These are phyloP conservation scores for Leccinum longicurvipes DNA, from an alignment of 768 basidiomycete species.

Conservation along the genomic window DNA sequence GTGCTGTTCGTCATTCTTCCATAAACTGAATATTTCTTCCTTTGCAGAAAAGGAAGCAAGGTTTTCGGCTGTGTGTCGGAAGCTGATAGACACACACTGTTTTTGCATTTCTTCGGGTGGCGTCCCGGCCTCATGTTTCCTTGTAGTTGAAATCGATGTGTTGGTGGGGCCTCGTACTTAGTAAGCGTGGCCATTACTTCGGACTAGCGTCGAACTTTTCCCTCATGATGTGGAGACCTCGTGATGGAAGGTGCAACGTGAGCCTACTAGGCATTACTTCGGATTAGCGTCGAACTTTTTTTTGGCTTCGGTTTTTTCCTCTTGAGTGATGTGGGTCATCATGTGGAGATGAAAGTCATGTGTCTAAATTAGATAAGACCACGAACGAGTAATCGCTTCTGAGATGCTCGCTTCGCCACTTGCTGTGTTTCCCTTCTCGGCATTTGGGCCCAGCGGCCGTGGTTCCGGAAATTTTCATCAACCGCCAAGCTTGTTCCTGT, in stretches of 20 bases:
- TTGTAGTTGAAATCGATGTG: slow-evolving; percentile 32
- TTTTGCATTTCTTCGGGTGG: slow-evolving; percentile 13
- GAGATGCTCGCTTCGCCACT: no score
- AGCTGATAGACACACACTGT: slow-evolving; percentile 11
- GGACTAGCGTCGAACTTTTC: not conserved
- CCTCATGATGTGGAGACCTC: no score
- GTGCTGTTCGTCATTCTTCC: slow-evolving; percentile 9
- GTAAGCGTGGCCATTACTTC: slow-evolving; percentile 14
- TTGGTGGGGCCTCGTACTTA: slow-evolving; percentile 24
- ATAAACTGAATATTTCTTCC: slow-evolving; percentile 7
- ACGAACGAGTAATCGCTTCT: slow-evolving; percentile 1
- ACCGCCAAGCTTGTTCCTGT: no score
- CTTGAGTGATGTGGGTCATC: no score
- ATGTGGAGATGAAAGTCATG: no score
- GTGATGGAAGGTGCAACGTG: no score
- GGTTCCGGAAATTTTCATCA: not conserved
- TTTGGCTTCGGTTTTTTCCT: no score
- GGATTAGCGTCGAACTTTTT: no score
- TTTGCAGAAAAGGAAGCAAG: no score
- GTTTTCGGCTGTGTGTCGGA: slow-evolving; percentile 6
- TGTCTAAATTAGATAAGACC: no score
- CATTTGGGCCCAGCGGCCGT: not conserved
- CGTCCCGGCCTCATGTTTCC: slow-evolving; percentile 35
- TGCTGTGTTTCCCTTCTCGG: not conserved
- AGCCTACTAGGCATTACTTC: no score